These are phyloP conservation scores for Cyberlindnera mississippiensis DNA, from an alignment of 805 yeast genomes.

Conservation along the genomic window DNA sequence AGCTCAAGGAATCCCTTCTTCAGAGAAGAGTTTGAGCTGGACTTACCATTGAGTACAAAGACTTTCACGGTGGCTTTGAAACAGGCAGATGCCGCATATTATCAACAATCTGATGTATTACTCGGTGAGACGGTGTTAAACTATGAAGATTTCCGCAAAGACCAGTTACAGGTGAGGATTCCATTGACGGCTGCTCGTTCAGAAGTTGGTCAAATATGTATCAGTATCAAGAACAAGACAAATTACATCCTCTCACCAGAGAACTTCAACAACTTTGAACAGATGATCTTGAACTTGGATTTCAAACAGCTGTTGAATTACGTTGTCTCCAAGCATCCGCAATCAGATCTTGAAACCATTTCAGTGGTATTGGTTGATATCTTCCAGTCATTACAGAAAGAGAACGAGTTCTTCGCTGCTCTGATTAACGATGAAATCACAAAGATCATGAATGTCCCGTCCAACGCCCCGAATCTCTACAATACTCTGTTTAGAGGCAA, in stretches of 20 bases:
- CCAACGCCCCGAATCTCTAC: slow-evolving; percentile 37
- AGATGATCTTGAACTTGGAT: slow-evolving; percentile 51
- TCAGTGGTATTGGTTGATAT: slow-evolving; percentile 65
- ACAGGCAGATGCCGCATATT: slow-evolving; percentile 19
- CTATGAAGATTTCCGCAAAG: slow-evolving; percentile 20
- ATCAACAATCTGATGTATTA: slow-evolving; percentile 33
- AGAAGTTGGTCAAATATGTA: slow-evolving; percentile 54
- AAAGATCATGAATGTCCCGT: slow-evolving; percentile 9
- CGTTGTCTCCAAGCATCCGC: slow-evolving; percentile 25
- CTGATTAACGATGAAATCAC: slow-evolving; percentile 63
- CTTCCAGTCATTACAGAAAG: slow-evolving; percentile 65
- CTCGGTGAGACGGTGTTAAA: slow-evolving; percentile 19
- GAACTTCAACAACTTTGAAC: slow-evolving; percentile 59
- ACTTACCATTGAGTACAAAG: slow-evolving; percentile 50
- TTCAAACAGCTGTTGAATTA: slow-evolving; percentile 49
- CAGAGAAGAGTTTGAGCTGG: slow-evolving; percentile 72
- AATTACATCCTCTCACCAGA: slow-evolving; percentile 56
- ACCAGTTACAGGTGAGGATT: slow-evolving; percentile 30
- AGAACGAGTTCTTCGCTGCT: slow-evolving; percentile 68
- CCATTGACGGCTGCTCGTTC: slow-evolving; percentile 39
- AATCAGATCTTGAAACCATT: slow-evolving; percentile 47
- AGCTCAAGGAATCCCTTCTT: slow-evolving; percentile 62
- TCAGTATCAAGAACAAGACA: slow-evolving; percentile 48
- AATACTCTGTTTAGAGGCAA: slow-evolving; percentile 80
- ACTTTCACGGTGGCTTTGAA: slow-evolving; percentile 48